Evolutionary conservation across 257 asterid species (phyloP), one percentile per base, ranked within the genome.

Genomic region (Rehmannia glutinosa): DNA sequence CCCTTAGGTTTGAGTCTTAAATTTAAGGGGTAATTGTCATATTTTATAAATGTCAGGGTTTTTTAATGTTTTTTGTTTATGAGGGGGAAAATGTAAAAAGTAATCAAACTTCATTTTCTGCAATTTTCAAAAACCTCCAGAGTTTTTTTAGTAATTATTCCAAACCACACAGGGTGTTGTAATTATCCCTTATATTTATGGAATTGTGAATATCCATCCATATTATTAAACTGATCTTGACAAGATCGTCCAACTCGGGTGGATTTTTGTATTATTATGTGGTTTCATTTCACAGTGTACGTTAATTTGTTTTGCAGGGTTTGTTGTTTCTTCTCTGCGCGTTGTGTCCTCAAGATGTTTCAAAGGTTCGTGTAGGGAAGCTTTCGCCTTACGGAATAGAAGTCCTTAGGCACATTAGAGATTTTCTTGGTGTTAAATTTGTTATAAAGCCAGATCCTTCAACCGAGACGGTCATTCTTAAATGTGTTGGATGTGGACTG

Each of bases 241-340:
- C 33, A 28, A 21, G 20, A 66, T 28, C 43, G 33, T 24, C 35
- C 11, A 2, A 17, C 24, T 17, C n/a, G 23, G 23, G 39, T 1
- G 11, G 10, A 17, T 12, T 15, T 42, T 16, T 24, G 8, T n/a
- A 27, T 23, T 38, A 65, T n/a, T 28, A 11, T 38, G 1, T 57
- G 23, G 6, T 0, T 15, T 19, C 20, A 24, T 56, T 1, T 10
- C 28, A 3, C 41, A 12, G 16, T 4, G 5, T 10, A 52, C 0
- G 11, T 43, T 21, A 49, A 15, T 77, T 27, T 56, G 10, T 56
- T 65, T 68, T 57, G 73, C 88, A 88, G 99, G 97, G 93, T 59
- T 58, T 94, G 50, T 73, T 91, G 88, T 94, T 91, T 84, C 86
- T 94, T 62, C 88, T 94, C 0, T 91, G 97, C 45, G 97, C 99